These are phyloP conservation scores for Exserohilum turcica DNA, from an alignment of 2,329 filamentous ascomycete genomes.

Conservation along the genomic window DNA sequence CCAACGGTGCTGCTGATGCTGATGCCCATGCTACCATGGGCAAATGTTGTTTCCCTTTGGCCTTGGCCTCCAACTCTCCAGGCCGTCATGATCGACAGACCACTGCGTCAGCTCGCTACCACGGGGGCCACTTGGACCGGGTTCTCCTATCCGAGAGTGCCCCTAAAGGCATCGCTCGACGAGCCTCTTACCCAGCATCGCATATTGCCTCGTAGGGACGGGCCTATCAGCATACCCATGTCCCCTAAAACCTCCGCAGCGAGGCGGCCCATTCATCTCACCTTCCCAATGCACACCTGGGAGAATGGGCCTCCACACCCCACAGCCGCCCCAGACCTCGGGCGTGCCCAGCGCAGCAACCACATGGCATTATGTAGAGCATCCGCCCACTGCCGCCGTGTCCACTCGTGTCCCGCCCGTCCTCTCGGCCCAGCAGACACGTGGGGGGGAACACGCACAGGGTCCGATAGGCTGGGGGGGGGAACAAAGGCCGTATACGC, in stretches of 20 bases:
- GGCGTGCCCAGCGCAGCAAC: constrained; percentile 9
- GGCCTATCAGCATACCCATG: neutral
- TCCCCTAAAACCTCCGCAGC: constrained; percentile 3
- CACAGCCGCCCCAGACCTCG: constrained; percentile 4
- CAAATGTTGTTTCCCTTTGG: neutral
- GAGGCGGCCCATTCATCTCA: neutral
- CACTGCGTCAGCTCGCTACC: constrained; percentile 1
- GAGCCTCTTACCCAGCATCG: neutral
- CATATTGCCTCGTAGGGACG: neutral
- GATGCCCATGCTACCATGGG: neutral
- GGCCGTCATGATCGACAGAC: neutral
- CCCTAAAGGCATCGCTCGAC: neutral
- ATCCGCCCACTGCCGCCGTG: constrained; percentile 2
- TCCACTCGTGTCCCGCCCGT: neutral
- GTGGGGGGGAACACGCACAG: neutral
- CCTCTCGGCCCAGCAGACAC: neutral
- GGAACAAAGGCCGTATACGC: neutral
- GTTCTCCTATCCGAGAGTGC: constrained; percentile 2
- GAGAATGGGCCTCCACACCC: constrained; percentile 6
- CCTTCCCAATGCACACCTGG: constrained; percentile 1
- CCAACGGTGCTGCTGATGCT: neutral
- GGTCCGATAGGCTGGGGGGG: no score
- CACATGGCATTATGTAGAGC: neutral
- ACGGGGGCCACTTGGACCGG: neutral
- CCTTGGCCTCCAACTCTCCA: neutral